Conservation (phyloP, 371 early-diverging fungal genomes). For the Lichtheimia ornata region DNA sequence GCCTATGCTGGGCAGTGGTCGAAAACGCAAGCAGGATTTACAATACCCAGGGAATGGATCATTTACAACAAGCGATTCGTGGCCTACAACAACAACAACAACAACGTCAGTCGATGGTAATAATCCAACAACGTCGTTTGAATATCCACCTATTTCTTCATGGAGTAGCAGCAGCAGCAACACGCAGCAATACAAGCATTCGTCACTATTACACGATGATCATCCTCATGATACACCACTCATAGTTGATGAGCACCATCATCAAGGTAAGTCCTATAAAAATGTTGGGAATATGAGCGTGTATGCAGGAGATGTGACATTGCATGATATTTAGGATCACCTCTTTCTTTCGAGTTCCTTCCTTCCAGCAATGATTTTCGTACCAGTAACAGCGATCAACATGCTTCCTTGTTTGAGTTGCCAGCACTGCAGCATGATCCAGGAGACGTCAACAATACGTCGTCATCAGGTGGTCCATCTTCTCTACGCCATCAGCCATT, state of each 20-base stretch:
- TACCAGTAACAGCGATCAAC: background rate
- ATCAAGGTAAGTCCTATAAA: background rate
- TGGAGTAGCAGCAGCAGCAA: background rate
- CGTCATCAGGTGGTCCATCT: background rate
- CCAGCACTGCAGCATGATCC: background rate
- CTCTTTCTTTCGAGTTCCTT: slow-evolving; percentile 9
- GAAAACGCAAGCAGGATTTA: slow-evolving; percentile 24
- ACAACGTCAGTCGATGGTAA: background rate
- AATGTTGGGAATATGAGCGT: background rate
- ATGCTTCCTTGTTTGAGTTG: background rate
- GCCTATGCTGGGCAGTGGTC: background rate
- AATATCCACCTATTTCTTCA: background rate
- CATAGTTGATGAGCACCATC: background rate
- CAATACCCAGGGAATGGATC: slow-evolving; percentile 13
- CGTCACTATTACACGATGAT: background rate
- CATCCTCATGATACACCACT: no score
- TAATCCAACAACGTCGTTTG: background rate
- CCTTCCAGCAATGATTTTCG: background rate
- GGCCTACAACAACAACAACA: background rate
- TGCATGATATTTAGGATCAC: background rate
- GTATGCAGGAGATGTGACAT: background rate
- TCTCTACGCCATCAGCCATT: slow-evolving; percentile 10
- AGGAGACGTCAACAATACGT: background rate
- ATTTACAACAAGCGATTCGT: background rate
- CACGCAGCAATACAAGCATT: background rate